phyloP scores from a whole-genome alignment of 2,329 filamentous ascomycete species.

The Tolypocladium amazonense region DNA sequence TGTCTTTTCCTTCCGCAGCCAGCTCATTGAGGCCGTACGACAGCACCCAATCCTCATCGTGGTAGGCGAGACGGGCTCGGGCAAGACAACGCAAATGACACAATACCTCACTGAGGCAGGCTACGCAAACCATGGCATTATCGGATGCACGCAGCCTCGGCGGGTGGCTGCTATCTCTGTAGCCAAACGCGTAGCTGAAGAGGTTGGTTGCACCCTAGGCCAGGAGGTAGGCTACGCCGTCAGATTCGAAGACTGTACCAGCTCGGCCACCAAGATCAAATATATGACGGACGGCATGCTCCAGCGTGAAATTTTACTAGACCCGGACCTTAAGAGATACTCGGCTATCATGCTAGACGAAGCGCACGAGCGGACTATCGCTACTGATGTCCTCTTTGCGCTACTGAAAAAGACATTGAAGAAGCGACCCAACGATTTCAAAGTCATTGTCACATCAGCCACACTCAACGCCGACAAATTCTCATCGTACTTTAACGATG shows the following conservation, averaged over 20 bases:
- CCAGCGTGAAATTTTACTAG: slow-evolving; percentile 85
- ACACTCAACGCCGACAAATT: slow-evolving; percentile 97
- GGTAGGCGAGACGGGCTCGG: slow-evolving; percentile 92
- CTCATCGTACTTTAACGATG: slow-evolving; percentile 88
- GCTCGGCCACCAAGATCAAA: slow-evolving; percentile 83
- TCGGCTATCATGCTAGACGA: slow-evolving; percentile 98
- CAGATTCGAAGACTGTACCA: slow-evolving; percentile 91
- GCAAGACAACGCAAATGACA: slow-evolving; percentile 93
- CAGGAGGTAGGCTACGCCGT: slow-evolving; percentile 95
- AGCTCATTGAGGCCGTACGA: slow-evolving; percentile 76
- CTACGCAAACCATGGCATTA: slow-evolving; percentile 76
- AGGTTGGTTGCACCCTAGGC: slow-evolving; percentile 84
- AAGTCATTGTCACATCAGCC: slow-evolving; percentile 92
- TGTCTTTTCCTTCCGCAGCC: slow-evolving; percentile 77
- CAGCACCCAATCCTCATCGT: slow-evolving; percentile 92
- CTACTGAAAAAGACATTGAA: slow-evolving; percentile 88
- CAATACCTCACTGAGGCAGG: slow-evolving; percentile 95
- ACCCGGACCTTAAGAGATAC: slow-evolving; percentile 80
- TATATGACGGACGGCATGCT: slow-evolving; percentile 99
- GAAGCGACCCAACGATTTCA: slow-evolving; percentile 66
- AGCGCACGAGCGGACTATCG: slow-evolving; percentile 92
- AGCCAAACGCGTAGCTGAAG: slow-evolving; percentile 90
- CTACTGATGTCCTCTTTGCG: slow-evolving; percentile 91
- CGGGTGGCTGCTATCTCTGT: slow-evolving; percentile 97
- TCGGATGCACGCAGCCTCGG: slow-evolving; percentile 93